Base-by-base conservation (phyloP, 192 early-diverging fungal species). In the Backusella sp. region DNA sequence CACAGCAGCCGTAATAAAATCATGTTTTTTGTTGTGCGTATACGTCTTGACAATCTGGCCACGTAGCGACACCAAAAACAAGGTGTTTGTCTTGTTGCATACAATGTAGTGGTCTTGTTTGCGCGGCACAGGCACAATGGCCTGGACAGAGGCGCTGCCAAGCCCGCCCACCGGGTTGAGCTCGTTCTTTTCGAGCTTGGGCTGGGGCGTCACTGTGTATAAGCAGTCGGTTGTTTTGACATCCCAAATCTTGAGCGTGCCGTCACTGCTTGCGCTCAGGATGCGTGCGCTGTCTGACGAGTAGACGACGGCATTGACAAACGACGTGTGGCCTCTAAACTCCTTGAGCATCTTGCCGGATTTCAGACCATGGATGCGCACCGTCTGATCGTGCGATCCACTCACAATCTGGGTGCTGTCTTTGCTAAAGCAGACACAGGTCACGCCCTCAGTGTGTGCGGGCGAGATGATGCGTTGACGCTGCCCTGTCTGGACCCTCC, bases 221-320 rank as follows among this genome's bases (percentile, higher is more conserved):
- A 90, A 70, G 76, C 91, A 96, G 11, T 86, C 86, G 7, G 88
- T 86, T 26, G 95, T 86, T 66, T 89, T 91, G n/a, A 87, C 79
- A 75, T 98, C 96, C 97, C 97, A 99, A 52, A 99, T 92, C 88
- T 90, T 95, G 70, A 93, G 84, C 0, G 92, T 92, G 9, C 97
- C 97, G 73, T 99, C 97, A 68, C 91, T 93, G 39, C 93, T 94
- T 0, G 88, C 92, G 74, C 91, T 96, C 12, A 97, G 75, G 9
- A 99, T 84, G 5, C 88, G 84, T 5, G 84, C 72, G 77, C 90
- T 91, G 66, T 97, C 93, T 19, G 82, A 46, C 15, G 90, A 92
- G 75, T 92, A 99, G 6, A 89, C 66, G 0, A 89, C 94, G 65
- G 87, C 84, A 80, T 97, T 98, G 44, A 98, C 91, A 76, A 91